A percentile compares a stretch with the other conserved stretches of the same genome.
Conservation (phyloP, 768 basidiomycete species). For the Lactarius indigo region DNA sequence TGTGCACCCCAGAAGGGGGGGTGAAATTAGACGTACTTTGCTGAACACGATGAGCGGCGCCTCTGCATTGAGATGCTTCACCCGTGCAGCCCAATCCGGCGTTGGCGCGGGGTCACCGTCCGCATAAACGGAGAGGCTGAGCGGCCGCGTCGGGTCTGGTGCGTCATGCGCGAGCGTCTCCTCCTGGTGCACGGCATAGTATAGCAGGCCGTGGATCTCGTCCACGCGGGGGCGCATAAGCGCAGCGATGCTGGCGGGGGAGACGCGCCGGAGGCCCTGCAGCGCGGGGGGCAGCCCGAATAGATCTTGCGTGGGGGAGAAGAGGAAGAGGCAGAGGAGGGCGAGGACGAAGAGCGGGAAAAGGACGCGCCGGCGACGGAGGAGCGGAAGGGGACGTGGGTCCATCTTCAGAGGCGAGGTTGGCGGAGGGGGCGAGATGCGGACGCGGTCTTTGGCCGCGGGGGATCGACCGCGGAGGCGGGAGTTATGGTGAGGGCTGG, state of each 20-base stretch:
- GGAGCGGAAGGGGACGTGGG: not conserved
- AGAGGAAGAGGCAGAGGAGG: slow-evolving; percentile 20
- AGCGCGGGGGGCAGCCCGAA: slow-evolving; percentile 17
- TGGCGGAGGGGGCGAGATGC: slow-evolving; percentile 10
- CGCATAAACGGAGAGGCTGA: slow-evolving; percentile 55
- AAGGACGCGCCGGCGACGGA: slow-evolving; percentile 9
- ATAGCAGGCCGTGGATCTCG: slow-evolving; percentile 70
- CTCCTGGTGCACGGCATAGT: slow-evolving; percentile 53
- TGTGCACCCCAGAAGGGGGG: too few species aligned
- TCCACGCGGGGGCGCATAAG: slow-evolving; percentile 15
- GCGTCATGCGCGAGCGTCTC: slow-evolving; percentile 35
- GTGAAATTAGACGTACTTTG: slow-evolving; percentile 48
- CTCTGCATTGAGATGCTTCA: slow-evolving; percentile 41
- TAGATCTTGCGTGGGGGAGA: slow-evolving; percentile 21
- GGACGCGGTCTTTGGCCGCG: slow-evolving; percentile 10
- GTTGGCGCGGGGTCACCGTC: slow-evolving; percentile 35
- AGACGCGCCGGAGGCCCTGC: slow-evolving; percentile 17
- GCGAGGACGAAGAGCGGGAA: slow-evolving; percentile 2
- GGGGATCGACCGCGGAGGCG: slow-evolving; percentile 10
- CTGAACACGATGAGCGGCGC: slow-evolving; percentile 77
- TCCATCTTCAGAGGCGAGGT: not conserved
- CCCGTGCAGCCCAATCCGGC: slow-evolving; percentile 43
- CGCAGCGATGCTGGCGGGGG: slow-evolving; percentile 20
- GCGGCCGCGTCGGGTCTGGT: slow-evolving; percentile 42
- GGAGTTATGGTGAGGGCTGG: slow-evolving; percentile 3